Percentiles rank a stretch among this genome's conserved stretches.
Conservation (phyloP, 2,329 filamentous ascomycete genomes). For the Sporothrix phasma region DNA sequence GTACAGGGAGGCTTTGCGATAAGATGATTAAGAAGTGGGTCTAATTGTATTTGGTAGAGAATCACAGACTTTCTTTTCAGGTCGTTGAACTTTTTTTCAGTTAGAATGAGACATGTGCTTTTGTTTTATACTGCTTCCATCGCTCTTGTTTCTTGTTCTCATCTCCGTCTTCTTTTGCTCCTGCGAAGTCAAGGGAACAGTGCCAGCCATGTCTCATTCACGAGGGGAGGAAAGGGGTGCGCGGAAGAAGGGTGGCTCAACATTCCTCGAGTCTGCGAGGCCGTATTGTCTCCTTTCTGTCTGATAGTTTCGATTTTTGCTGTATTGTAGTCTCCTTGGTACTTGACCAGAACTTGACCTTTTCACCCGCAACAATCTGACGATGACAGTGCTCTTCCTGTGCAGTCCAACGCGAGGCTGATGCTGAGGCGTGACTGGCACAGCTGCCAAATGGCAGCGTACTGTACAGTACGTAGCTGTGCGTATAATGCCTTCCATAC, state of each 20-base stretch:
- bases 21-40: neutral
- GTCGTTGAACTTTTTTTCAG: neutral
- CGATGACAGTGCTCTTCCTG: too few relatives aligned
- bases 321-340: neutral
- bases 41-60: conserved; percentile 1
- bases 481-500: too few relatives aligned
- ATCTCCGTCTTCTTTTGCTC: neutral
- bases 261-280: too few relatives aligned
- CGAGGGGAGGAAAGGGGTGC: neutral
- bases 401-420: too few relatives aligned
- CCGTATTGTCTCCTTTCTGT: neutral
- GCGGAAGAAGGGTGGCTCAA: neutral
- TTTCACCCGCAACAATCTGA: too few relatives aligned
- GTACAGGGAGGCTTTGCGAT: neutral
- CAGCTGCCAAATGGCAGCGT: too few relatives aligned
- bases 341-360: neutral
- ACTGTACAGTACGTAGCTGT: too few relatives aligned
- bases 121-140: neutral
- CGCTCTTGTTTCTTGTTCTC: neutral
- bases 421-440: too few relatives aligned
- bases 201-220: too few relatives aligned
- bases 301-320: neutral
- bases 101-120: neutral
- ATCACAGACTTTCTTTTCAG: neutral
- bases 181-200: neutral